Percentiles rank a stretch among this genome's conserved stretches.
phyloP scores from a whole-genome alignment of 2,329 filamentous ascomycete genomes.

The Venturia carpophila region DNA sequence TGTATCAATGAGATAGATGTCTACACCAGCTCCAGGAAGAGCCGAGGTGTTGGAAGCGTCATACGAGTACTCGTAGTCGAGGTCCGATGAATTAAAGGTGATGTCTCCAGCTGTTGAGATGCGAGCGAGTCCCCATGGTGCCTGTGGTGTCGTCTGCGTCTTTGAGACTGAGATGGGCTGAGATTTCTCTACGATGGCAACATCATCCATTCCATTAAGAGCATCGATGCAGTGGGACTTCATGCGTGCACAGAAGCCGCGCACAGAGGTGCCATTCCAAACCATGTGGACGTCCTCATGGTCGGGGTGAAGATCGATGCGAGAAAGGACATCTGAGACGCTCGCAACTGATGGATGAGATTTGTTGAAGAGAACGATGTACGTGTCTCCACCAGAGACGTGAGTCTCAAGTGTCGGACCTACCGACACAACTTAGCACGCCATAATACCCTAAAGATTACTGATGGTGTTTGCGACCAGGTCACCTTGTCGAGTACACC shows the following conservation, averaged over 20 bases:
- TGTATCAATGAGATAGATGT: conserved; percentile 44
- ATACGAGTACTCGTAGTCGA: conserved; percentile 39
- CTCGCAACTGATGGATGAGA: conserved; percentile 22
- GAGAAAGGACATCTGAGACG: neutral
- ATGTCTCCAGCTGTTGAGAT: conserved; percentile 32
- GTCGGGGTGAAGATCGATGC: conserved; percentile 26
- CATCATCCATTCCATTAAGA: conserved; percentile 34
- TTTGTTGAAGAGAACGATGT: conserved; percentile 34
- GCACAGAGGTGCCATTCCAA: conserved; percentile 36
- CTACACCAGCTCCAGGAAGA: conserved; percentile 33
- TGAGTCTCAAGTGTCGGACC: conserved; percentile 19
- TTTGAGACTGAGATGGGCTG: conserved; percentile 29
- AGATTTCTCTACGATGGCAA: conserved; percentile 37
- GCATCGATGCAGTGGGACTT: conserved; percentile 34
- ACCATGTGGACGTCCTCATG: conserved; percentile 31
- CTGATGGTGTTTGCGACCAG: conserved; percentile 19
- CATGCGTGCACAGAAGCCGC: conserved; percentile 35
- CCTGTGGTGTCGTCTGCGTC: conserved; percentile 24
- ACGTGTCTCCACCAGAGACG: conserved; percentile 28
- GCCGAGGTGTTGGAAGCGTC: conserved; percentile 27
- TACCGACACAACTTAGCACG: neutral
- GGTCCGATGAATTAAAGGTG: conserved; percentile 24
- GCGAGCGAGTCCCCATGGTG: conserved; percentile 42
- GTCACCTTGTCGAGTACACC: neutral
- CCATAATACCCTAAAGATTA: conserved; percentile 20